Evolutionary conservation across 2,329 filamentous ascomycete genomes (phyloP), one percentile per base, ranked within the genome.

Genomic region (Apiospora aurea): DNA sequence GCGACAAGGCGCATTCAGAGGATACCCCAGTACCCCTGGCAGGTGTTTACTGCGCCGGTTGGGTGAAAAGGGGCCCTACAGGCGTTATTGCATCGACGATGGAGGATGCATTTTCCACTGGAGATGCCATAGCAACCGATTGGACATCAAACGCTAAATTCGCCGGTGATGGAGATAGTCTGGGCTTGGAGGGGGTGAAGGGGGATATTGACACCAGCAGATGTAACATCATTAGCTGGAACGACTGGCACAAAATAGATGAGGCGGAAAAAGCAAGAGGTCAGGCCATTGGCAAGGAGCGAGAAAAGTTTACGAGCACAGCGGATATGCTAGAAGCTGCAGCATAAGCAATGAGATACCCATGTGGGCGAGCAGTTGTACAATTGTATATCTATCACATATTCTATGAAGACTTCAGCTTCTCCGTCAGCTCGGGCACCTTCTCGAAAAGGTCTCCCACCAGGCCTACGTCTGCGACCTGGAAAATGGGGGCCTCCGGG

Each of bases 71-170:
- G 47, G 96, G 96, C 0, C 96, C 96, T 0, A 98, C 95, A 0
- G 96, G 96, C 2, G 95, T 98, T 4, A 99, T 99, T 80, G 96
- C 96, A 1, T 95, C 92, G 43, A 99, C 96, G 0, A 97, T 99
- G 94, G 90, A 93, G 73, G 96, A 99, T 80, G 96, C 96, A 0
- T 99, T 98, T 78, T 88, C 89, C 11, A 97, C 95, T 0, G 96
- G 91, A 0, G 95, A 98, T 79, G 90, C 92, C 2, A 93, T 99
- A 74, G 89, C 89, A 0, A 84, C 88, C n/a, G 96, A 99, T 79
- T 96, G 94, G 92, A 76, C 80, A 21, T 79, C 83, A 0, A 82
- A 82, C 1, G 77, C 75, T 1, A 74, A 78, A 0, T 89, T 90
- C 71, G 77, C 88, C 0, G 73, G 78, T 26, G 74, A 74, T 13